Base-by-base conservation (phyloP, 208 protist genomes). In the Trypanosoma vivax region DNA sequence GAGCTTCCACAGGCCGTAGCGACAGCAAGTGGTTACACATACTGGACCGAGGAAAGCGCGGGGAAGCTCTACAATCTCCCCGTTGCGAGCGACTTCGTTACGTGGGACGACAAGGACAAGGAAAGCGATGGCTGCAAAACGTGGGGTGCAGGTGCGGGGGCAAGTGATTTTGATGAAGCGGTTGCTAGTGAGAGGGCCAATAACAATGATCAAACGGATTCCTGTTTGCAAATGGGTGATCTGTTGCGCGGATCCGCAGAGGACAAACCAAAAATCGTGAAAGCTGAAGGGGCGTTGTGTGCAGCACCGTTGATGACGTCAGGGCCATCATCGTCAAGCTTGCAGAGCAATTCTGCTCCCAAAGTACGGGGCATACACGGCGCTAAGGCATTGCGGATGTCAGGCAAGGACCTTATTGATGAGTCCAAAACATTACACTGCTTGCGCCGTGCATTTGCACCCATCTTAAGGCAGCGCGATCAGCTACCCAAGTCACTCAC, bases 391-490 rank as follows among this genome's bases (percentile, higher is more conserved):
- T 70, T 55, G 57, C 47, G 42, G 5, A 60, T 61, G 59, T 59
- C 60, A 19, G 58, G 61, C 0, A 65, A 60, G 46, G 73, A 74
- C 5, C 74, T 86, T 39, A 59, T 90, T 11, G 60, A 90, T 52
- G 73, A 76, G 10, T 66, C 62, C 18, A 55, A 58, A 19, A 59
- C 60, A 7, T 68, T 65, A 1, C 45, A 91, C 42, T 76, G 71
- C 25, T 51, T 91, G 55, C 84, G 84, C 2, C 76, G 78, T 21
- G 45, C 83, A 18, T 92, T 89, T 59, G 67, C 80, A 0, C 75
- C 71, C 5, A 43, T 88, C 10, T 70, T 88, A 37, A 69, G 65
- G 40, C 33, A 49, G 1, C 74, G 78, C 7, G 41, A 34, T 1
- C 51, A 76, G 40, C 53, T 87, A 49, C 80, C 77, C 10, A 74